Percentiles rank a stretch among this genome's conserved stretches.
Evolutionary conservation across 768 basidiomycete genomes (phyloP).

Genomic region (Leccinellum albellum): DNA sequence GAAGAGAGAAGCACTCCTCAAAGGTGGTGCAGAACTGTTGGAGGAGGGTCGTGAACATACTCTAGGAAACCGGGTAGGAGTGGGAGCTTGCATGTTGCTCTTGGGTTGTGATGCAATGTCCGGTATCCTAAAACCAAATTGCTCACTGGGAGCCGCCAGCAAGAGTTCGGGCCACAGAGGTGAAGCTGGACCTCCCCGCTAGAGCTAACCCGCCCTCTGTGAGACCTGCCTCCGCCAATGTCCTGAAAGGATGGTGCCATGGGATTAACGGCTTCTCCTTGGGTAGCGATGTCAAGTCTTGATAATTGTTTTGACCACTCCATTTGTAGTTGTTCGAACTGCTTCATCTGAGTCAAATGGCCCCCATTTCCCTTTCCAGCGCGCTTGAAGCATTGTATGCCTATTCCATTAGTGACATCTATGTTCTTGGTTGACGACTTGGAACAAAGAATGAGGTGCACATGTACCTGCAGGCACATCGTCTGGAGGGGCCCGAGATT

Average conservation of each 20-base stretch:
- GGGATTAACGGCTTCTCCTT: not conserved
- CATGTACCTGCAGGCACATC: too few relatives aligned
- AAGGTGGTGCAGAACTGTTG: too few relatives aligned
- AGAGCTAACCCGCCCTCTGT: not conserved
- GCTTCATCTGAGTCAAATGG: not conserved
- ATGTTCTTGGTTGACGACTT: too few relatives aligned
- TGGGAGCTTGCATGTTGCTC: too few relatives aligned
- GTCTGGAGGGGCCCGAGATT: too few relatives aligned
- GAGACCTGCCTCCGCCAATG: not conserved
- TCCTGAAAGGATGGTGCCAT: constrained; percentile 1
- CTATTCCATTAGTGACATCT: not conserved
- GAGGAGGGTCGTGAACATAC: too few relatives aligned
- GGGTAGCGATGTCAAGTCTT: not conserved
- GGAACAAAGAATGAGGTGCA: not conserved
- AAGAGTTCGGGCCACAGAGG: too few relatives aligned
- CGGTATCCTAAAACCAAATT: too few relatives aligned
- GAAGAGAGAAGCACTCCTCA: too few relatives aligned
- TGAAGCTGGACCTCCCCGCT: not conserved
- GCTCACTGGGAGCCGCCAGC: too few relatives aligned
- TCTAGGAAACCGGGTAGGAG: too few relatives aligned
- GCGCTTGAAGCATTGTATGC: not conserved
- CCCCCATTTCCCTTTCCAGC: constrained; percentile 1
- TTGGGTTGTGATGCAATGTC: too few relatives aligned
- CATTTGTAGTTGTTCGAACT: not conserved
- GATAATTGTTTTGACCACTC: not conserved